A percentile compares a stretch with the other conserved stretches of the same genome.
Evolutionary conservation across 495 filamentous ascomycete species (phyloP).

Genomic region (Pseudotulostoma volvatum): DNA sequence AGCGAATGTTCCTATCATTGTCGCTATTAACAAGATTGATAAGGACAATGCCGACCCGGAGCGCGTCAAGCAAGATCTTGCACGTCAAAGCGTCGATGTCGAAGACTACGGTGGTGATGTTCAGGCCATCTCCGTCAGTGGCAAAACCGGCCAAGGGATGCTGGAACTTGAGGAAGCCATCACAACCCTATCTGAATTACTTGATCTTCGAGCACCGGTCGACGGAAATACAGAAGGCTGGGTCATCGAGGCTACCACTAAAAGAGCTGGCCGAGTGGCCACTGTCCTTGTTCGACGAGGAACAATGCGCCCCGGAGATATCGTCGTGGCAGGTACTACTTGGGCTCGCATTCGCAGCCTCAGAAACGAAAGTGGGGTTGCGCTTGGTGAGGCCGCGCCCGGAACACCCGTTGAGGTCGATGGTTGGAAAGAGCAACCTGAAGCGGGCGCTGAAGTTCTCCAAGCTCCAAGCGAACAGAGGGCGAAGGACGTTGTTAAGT

Average conservation of each 20-base stretch:
- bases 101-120: conserved; percentile 94
- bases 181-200: conserved; percentile 65
- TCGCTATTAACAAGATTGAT: conserved; percentile 97
- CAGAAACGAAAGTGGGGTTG: conserved; percentile 65
- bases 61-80: conserved; percentile 73
- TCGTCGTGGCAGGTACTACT: conserved; percentile 72
- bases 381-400: conserved; percentile 59
- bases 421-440: conserved; percentile 83
- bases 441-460: conserved; percentile 76
- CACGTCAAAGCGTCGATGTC: conserved; percentile 70
- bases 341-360: conserved; percentile 73
- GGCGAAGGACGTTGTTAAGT: conserved; percentile 67
- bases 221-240: conserved; percentile 76
- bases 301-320: conserved; percentile 64
- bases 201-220: conserved; percentile 71
- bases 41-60: conserved; percentile 66
- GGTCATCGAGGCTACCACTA: conserved; percentile 86
- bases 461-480: conserved; percentile 63
- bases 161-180: conserved; percentile 80
- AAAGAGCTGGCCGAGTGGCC: conserved; percentile 70
- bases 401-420: conserved; percentile 84
- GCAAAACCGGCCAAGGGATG: conserved; percentile 90
- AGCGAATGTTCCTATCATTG: conserved; percentile 90
- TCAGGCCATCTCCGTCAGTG: conserved; percentile 77
- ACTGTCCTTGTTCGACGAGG: conserved; percentile 80